Conservation (phyloP, 1,284 basidiomycete genomes). For the Somion occarium region DNA sequence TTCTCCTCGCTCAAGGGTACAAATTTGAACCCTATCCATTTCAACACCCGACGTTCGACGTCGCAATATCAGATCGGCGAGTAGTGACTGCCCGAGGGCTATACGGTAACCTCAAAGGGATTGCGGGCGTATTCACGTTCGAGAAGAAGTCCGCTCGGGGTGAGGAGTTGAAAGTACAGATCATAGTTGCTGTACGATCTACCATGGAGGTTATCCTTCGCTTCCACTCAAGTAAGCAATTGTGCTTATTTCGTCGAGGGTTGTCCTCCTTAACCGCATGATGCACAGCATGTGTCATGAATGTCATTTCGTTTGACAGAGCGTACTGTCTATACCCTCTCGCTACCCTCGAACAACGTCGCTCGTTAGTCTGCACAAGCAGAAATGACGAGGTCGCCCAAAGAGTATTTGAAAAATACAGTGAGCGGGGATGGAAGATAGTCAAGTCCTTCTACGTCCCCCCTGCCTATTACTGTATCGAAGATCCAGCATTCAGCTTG, state of each 20-base stretch:
- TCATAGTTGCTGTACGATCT: constrained; percentile 14
- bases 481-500: background rate
- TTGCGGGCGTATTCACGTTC: constrained; percentile 16
- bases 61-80: background rate
- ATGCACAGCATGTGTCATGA: constrained; percentile 20
- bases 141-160: constrained; percentile 7
- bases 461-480: too few species aligned
- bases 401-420: background rate
- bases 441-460: background rate
- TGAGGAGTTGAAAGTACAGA: constrained; percentile 14
- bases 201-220: constrained; percentile 19
- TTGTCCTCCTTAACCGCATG: background rate
- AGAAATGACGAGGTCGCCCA: background rate
- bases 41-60: background rate
- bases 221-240: constrained; percentile 13
- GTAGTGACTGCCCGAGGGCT: background rate
- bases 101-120: constrained; percentile 1
- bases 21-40: background rate
- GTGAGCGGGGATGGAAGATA: constrained; percentile 2
- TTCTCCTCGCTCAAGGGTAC: background rate
- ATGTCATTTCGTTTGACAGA: constrained; percentile 15
- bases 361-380: constrained; percentile 6
- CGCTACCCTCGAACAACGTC: constrained; percentile 17
- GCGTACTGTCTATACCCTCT: constrained; percentile 19
- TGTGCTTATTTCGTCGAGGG: background rate